Conservation (phyloP, 2,329 filamentous ascomycete genomes). For the Dactylellina sp. region DNA sequence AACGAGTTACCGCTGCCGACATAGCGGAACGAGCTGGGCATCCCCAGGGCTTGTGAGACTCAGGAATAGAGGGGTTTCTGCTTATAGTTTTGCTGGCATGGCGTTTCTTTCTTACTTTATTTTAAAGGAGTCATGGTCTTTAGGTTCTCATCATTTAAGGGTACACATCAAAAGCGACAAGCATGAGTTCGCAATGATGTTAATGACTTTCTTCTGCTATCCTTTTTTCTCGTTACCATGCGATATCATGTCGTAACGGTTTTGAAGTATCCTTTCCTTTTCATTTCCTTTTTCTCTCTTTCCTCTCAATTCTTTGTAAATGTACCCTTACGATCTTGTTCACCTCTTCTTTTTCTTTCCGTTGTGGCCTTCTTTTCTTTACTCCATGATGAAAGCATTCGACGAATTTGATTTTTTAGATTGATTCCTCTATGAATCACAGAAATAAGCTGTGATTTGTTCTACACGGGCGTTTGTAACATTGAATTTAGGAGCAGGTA, state of each 20-base stretch:
- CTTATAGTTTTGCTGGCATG: neutral
- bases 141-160: conserved; percentile 9
- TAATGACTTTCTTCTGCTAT: neutral
- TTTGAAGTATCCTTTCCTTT: neutral
- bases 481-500: no score
- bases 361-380: neutral
- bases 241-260: no score
- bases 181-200: conserved; percentile 9
- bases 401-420: no score
- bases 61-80: neutral
- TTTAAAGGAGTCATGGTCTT: conserved; percentile 5
- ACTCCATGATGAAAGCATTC: neutral
- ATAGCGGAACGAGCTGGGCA: neutral
- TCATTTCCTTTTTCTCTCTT: neutral
- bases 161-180: conserved; percentile 3
- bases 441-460: no score
- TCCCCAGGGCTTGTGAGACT: conserved; percentile 1
- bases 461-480: no score
- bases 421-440: no score
- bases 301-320: conserved; percentile 11
- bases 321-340: neutral
- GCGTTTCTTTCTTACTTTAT: conserved; percentile 22
- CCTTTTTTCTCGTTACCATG: neutral
- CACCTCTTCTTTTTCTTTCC: neutral
- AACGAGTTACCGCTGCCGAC: neutral